phyloP scores from a whole-genome alignment of 169 alveolate genomes.

The Cryptosporidium ubiquitum region DNA sequence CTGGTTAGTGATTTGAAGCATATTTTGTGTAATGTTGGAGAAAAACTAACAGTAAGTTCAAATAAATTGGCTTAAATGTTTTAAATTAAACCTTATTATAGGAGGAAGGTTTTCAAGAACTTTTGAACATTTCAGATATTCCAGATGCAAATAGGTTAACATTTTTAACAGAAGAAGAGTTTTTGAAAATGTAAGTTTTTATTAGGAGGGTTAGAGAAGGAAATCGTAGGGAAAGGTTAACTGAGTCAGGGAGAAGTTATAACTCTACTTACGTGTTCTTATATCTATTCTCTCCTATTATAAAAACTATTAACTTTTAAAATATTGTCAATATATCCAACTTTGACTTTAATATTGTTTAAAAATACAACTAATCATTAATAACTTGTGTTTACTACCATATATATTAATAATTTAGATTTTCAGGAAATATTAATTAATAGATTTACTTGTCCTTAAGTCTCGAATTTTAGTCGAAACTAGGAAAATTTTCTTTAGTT shows the following conservation, averaged over 20 bases:
- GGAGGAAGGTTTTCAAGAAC: conserved; percentile 61
- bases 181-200: conserved; percentile 57
- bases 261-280: background rate
- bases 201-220: background rate
- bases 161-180: conserved; percentile 40
- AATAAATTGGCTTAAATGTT: background rate
- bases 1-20: conserved; percentile 60
- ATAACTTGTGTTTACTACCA: background rate
- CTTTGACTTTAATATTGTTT: background rate
- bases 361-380: background rate
- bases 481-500: background rate
- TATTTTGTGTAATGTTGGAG: conserved; percentile 58
- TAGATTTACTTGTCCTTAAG: background rate
- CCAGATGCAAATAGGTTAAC: conserved; percentile 57
- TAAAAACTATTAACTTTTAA: background rate
- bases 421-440: conserved; percentile 1
- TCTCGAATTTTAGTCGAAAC: background rate
- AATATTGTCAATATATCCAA: background rate
- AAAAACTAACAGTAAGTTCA: conserved; percentile 41
- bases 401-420: background rate
- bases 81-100: background rate
- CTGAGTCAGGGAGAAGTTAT: background rate
- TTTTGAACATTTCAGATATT: conserved; percentile 32
- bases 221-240: background rate
- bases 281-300: background rate